Base-by-base conservation (phyloP, 2,329 filamentous ascomycete species). In the Colletotrichum kahawae region DNA sequence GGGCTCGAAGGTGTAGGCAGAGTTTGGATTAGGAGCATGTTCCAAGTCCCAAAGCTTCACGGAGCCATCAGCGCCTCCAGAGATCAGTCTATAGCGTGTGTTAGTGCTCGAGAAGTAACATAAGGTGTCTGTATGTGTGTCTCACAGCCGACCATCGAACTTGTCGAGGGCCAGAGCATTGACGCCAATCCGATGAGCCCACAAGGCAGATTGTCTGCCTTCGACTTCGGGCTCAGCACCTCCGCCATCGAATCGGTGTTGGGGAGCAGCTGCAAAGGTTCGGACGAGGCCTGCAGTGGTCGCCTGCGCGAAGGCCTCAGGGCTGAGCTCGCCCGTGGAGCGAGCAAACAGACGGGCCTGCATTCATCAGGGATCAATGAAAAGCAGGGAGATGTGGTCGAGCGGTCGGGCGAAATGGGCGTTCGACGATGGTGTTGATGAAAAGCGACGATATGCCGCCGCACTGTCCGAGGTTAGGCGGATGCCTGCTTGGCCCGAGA, bases 41-140 rank as follows among this genome's bases (percentile, higher is more conserved):
- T 98, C 94, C 8, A 98, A 90, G 84, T 98, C 93, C 96, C 96
- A 98, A 60, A 98, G 85, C 78, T 93, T 94, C 80, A 98, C 92
- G 1, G 94, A 94, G 12, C 94, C 95, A 81, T 98, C 95, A 6
- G 95, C 93, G 34, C 96, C 95, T 5, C 95, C 96, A 1, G 96
- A 98, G 3, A 98, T 84, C 77, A 98, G 89, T 78, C 94, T 94
- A 79, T 21, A 5, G 10, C 21, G 36, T 34, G 38, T 62, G 27
- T 75, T 33, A 73, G 57, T 51, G 14, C 27, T n/a, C 31, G 12
- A 36, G 59, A 7, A 9, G 9, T 8, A 7, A 62, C 33, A 21
- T 13, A 64, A 18, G 29, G 7, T 54, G 75, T 51, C 43, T 21
- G n/a, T 21, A 18, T 34, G 21, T 51, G 43, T 51, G 27, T 77